Conservation (phyloP, 345 rosid genomes). For the Clarkia xantiana region DNA sequence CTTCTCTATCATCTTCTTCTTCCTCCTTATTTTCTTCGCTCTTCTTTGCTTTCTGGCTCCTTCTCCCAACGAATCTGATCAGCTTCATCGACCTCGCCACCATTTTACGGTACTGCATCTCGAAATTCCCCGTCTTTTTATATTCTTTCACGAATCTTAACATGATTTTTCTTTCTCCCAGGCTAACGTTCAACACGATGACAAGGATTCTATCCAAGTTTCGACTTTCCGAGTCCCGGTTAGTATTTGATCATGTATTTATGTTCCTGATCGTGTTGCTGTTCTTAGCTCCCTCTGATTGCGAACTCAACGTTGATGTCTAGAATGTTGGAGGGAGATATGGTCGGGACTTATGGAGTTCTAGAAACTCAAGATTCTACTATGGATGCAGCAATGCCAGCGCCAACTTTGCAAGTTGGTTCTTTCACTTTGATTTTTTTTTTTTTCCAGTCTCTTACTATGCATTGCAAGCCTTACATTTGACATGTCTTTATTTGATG, state of each 20-base stretch:
- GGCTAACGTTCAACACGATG: slow-evolving; percentile 13
- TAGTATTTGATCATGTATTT: slow-evolving; percentile 20
- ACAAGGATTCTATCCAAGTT: slow-evolving; percentile 16
- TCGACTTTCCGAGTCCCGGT: slow-evolving; percentile 56
- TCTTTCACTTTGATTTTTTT: too few species aligned
- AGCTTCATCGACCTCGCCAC: slow-evolving; percentile 17
- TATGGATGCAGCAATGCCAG: slow-evolving; percentile 66
- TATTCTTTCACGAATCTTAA: not conserved
- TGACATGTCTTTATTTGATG: not conserved
- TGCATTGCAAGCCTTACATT: too few species aligned
- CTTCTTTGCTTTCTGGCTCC: slow-evolving; percentile 61
- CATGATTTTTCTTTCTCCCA: slow-evolving; percentile 2
- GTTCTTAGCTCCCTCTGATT: slow-evolving; percentile 8
- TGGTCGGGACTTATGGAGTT: slow-evolving; percentile 72
- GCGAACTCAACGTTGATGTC: not conserved
- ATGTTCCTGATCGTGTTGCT: slow-evolving; percentile 1
- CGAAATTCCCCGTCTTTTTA: slow-evolving; percentile 1
- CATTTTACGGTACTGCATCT: slow-evolving; percentile 20
- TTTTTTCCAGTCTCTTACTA: too few species aligned
- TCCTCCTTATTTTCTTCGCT: slow-evolving; percentile 53
- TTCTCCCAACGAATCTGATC: slow-evolving; percentile 44
- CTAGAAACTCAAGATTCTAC: slow-evolving; percentile 37
- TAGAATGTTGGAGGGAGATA: slow-evolving; percentile 54
- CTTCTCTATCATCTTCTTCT: slow-evolving; percentile 33
- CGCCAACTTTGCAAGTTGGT: slow-evolving; percentile 47